Evolutionary conservation across 2,329 filamentous ascomycete genomes (phyloP).

Genomic region (Cercospora sesami): DNA sequence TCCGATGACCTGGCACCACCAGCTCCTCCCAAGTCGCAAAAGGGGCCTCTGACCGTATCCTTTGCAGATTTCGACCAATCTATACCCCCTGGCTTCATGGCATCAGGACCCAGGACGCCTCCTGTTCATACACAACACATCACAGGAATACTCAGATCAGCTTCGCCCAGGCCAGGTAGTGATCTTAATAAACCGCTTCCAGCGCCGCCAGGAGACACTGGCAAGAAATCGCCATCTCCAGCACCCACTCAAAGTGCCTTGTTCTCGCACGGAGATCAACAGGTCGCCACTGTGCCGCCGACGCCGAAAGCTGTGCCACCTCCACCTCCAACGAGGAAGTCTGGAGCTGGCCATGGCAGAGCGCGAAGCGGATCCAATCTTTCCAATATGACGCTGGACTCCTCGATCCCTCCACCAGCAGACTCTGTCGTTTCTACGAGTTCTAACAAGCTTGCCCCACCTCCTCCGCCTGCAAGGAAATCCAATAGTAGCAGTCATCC

Average conservation of each 20-base stretch:
- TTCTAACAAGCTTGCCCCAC: constrained; percentile 29
- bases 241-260: constrained; percentile 11
- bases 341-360: constrained; percentile 19
- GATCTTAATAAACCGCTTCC: constrained; percentile 64
- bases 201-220: constrained; percentile 25
- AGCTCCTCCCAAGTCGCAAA: constrained; percentile 71
- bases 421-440: constrained; percentile 18
- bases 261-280: too few relatives aligned
- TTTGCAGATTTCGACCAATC: constrained; percentile 39
- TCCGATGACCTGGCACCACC: constrained; percentile 55
- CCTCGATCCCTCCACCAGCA: constrained; percentile 4
- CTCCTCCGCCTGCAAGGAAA: constrained; percentile 36
- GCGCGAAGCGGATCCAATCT: constrained; percentile 34
- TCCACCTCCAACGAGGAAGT: constrained; percentile 50
- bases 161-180: constrained; percentile 43
- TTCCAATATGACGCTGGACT: constrained; percentile 27
- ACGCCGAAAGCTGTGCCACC: constrained; percentile 49
- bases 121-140: constrained; percentile 24
- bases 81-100: constrained; percentile 30
- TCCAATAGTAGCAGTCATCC: constrained; percentile 16
- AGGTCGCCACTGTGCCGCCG: constrained; percentile 17
- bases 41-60: constrained; percentile 47
- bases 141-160: constrained; percentile 30
- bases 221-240: neutral
- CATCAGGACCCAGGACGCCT: constrained; percentile 24